A percentile compares a stretch with the other conserved stretches of the same genome.
These are phyloP conservation scores for Alloteropsis angusta DNA, from an alignment of 202 grass and related monocot genomes.

Conservation along the genomic window DNA sequence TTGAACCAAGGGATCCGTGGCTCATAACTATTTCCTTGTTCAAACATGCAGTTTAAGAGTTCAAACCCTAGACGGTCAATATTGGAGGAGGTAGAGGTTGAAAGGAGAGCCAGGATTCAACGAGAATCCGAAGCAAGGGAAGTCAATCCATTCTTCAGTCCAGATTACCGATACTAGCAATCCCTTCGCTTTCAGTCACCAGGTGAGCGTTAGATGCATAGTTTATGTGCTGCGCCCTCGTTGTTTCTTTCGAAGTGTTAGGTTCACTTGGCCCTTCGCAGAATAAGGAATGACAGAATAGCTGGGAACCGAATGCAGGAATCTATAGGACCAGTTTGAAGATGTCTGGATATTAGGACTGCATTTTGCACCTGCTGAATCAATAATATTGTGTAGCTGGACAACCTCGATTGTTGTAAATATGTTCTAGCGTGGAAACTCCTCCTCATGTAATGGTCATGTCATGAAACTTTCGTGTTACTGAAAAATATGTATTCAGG, in stretches of 20 bases:
- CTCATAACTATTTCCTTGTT: constrained; percentile 6
- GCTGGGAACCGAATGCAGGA: not conserved
- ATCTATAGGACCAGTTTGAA: not conserved
- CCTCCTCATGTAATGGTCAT: not conserved
- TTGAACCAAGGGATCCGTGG: not conserved
- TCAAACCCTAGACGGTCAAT: constrained; percentile 56
- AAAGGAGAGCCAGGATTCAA: constrained; percentile 53
- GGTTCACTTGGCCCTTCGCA: not conserved
- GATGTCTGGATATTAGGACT: not conserved
- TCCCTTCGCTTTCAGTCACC: constrained; percentile 9
- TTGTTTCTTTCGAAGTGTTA: not conserved
- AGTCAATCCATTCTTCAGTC: constrained; percentile 58
- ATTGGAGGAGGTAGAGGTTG: constrained; percentile 86
- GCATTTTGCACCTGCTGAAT: not conserved
- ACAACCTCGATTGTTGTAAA: constrained; percentile 27
- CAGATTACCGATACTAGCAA: constrained; percentile 31
- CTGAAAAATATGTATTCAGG: not conserved
- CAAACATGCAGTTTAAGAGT: constrained; percentile 40
- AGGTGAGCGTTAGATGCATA: constrained; percentile 9
- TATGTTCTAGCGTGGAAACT: constrained; percentile 13
- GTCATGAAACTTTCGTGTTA: not conserved
- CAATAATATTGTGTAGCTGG: not conserved
- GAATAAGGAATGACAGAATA: not conserved
- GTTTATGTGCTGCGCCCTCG: not conserved
- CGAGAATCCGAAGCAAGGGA: constrained; percentile 52